Conservation (phyloP, 1,284 basidiomycete genomes). For the Fomes fomentarius region DNA sequence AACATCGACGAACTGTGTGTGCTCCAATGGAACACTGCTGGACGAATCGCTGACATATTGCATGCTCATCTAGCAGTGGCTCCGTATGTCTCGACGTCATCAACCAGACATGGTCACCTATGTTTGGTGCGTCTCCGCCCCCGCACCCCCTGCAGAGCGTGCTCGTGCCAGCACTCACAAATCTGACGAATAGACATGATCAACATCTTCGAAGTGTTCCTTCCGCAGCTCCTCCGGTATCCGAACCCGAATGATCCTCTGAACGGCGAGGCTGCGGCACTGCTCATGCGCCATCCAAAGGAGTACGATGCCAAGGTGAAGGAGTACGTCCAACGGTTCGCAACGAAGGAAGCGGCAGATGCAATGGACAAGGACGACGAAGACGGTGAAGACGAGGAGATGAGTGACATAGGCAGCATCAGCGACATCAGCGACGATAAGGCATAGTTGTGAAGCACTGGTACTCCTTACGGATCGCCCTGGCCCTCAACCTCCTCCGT, state of each 20-base stretch:
- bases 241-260: slow-evolving; percentile 98
- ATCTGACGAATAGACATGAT: slow-evolving; percentile 79
- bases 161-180: slow-evolving; percentile 11
- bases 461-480: slow-evolving; percentile 1
- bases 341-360: slow-evolving; percentile 81
- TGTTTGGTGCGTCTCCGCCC: slow-evolving; percentile 76
- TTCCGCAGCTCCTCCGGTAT: slow-evolving; percentile 95
- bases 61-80: slow-evolving; percentile 66
- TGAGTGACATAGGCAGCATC: slow-evolving; percentile 92
- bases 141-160: background rate
- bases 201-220: slow-evolving; percentile 98
- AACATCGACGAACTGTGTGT: slow-evolving; percentile 95
- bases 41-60: background rate
- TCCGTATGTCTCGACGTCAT: slow-evolving; percentile 97
- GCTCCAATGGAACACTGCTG: background rate
- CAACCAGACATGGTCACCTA: slow-evolving; percentile 99
- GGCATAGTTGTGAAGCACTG: slow-evolving; percentile 20
- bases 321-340: slow-evolving; percentile 87
- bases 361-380: slow-evolving; percentile 63
- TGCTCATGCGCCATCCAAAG: slow-evolving; percentile 96
- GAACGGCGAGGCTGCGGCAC: slow-evolving; percentile 95
- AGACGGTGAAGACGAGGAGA: slow-evolving; percentile 82
- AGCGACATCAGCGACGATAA: slow-evolving; percentile 80
- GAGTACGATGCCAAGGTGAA: slow-evolving; percentile 93
- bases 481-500: slow-evolving; percentile 11